These are phyloP conservation scores for Phytophthora pistaciae DNA, from an alignment of 352 stramenopile species.

Conservation along the genomic window DNA sequence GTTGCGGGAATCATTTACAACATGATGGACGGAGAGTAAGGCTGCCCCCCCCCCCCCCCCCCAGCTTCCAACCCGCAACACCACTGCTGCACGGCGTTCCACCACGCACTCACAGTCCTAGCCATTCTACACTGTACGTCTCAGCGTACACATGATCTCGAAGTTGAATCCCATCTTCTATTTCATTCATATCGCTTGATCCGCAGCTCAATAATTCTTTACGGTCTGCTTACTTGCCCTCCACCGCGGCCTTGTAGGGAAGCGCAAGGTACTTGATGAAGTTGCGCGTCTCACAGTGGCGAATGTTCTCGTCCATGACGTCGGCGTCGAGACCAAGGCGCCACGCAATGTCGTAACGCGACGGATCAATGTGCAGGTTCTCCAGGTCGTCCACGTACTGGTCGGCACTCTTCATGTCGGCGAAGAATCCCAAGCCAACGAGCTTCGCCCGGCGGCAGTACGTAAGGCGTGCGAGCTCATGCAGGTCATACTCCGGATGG, in stretches of 20 bases:
- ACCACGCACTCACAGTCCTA: not conserved
- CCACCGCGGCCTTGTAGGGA: conserved; percentile 66
- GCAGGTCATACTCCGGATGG: conserved; percentile 86
- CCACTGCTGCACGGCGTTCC: not conserved
- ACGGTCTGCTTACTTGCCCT: conserved; percentile 39
- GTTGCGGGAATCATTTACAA: conserved; percentile 6
- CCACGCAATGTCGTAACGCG: conserved; percentile 84
- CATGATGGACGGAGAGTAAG: conserved; percentile 1
- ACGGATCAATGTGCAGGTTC: conserved; percentile 74
- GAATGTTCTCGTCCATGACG: conserved; percentile 84
- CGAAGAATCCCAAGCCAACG: conserved; percentile 79
- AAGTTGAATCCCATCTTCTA: conserved; percentile 12
- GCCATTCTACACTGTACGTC: not conserved
- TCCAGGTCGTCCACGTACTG: conserved; percentile 82
- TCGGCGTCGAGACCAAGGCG: conserved; percentile 78
- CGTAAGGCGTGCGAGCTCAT: conserved; percentile 79
- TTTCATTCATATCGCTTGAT: conserved; percentile 1
- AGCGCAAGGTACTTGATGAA: conserved; percentile 88
- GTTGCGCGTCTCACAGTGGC: conserved; percentile 84
- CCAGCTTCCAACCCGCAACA: not conserved
- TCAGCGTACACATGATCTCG: not conserved
- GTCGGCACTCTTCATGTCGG: conserved; percentile 71
- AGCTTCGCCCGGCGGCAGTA: conserved; percentile 76
- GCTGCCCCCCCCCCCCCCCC: not conserved
- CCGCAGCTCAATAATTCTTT: not conserved